These are phyloP conservation scores for Tulasnella sp. DNA, from an alignment of 768 basidiomycete genomes.

Conservation along the genomic window DNA sequence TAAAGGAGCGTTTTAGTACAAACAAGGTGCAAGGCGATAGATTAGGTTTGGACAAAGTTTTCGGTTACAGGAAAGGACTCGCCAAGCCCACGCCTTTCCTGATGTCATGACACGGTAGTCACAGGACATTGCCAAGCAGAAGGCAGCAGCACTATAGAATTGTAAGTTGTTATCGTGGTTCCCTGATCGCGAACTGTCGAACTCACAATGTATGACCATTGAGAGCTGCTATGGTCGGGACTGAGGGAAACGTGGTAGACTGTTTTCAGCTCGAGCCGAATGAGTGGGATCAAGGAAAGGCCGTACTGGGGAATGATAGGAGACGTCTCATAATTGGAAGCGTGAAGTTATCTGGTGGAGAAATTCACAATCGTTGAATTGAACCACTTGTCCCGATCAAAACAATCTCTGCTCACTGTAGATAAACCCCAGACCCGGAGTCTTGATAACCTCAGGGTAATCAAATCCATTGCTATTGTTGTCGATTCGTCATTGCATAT, in stretches of 20 bases:
- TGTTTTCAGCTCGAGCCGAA: background rate
- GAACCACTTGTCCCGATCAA: slow-evolving; percentile 35
- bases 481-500: background rate
- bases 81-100: slow-evolving; percentile 34
- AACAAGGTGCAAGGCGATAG: background rate
- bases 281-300: background rate
- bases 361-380: slow-evolving; percentile 35
- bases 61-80: background rate
- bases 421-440: slow-evolving; percentile 18
- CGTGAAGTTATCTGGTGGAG: slow-evolving; percentile 46
- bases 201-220: slow-evolving; percentile 50
- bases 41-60: slow-evolving; percentile 4
- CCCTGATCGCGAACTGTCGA: slow-evolving; percentile 31
- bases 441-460: slow-evolving; percentile 40
- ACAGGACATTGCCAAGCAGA: slow-evolving; percentile 36
- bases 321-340: slow-evolving; percentile 65
- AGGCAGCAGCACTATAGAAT: slow-evolving; percentile 32
- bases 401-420: slow-evolving; percentile 45
- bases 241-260: slow-evolving; percentile 33
- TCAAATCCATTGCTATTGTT: slow-evolving; percentile 43
- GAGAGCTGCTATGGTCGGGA: slow-evolving; percentile 52
- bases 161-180: background rate
- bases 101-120: slow-evolving; percentile 33
- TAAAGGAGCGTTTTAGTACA: background rate
- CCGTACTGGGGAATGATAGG: slow-evolving; percentile 67